Percentiles rank a stretch among this genome's conserved stretches.
Evolutionary conservation across 768 basidiomycete genomes (phyloP).

Genomic region (Tremella mesenterica): DNA sequence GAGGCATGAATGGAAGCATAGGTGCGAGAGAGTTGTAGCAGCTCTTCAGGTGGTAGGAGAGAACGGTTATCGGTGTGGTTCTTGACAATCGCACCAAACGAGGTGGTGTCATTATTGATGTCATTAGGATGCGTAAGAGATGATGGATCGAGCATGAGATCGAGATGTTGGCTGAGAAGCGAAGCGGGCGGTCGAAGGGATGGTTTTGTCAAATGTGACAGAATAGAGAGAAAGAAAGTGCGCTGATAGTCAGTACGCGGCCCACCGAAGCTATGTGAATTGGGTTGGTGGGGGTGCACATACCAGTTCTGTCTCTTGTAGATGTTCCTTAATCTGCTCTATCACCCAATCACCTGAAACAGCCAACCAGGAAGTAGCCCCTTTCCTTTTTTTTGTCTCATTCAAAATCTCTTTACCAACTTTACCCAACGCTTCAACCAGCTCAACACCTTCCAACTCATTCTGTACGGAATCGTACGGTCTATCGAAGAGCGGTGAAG

Average conservation of each 20-base stretch:
- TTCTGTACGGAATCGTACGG: conserved; percentile 28
- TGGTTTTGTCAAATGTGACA: conserved; percentile 31
- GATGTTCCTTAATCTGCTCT: conserved; percentile 49
- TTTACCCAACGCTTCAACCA: conserved; percentile 54
- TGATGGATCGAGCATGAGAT: conserved; percentile 5
- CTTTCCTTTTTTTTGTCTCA: conserved; percentile 18
- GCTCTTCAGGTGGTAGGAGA: conserved; percentile 31
- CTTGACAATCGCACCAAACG: no score
- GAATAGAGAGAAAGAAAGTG: conserved; percentile 49
- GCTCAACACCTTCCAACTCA: conserved; percentile 48
- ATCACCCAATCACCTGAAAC: conserved; percentile 49
- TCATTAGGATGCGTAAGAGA: no score
- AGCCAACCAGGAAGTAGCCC: conserved; percentile 25
- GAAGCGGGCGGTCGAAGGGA: conserved; percentile 22
- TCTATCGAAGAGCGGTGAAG: conserved; percentile 36
- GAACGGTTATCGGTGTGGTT: no score
- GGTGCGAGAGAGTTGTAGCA: conserved; percentile 48
- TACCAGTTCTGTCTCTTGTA: conserved; percentile 40
- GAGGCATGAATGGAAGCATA: conserved; percentile 48
- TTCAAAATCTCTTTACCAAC: conserved; percentile 52
- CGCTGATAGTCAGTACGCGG: conserved; percentile 46
- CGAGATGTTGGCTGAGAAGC: conserved; percentile 28
- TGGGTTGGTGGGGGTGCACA: conserved; percentile 7
- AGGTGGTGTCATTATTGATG: no score
- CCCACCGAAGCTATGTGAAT: not conserved